phyloP scores from a whole-genome alignment of 2,329 filamentous ascomycete species.

The Coniochaeta prunicola region DNA sequence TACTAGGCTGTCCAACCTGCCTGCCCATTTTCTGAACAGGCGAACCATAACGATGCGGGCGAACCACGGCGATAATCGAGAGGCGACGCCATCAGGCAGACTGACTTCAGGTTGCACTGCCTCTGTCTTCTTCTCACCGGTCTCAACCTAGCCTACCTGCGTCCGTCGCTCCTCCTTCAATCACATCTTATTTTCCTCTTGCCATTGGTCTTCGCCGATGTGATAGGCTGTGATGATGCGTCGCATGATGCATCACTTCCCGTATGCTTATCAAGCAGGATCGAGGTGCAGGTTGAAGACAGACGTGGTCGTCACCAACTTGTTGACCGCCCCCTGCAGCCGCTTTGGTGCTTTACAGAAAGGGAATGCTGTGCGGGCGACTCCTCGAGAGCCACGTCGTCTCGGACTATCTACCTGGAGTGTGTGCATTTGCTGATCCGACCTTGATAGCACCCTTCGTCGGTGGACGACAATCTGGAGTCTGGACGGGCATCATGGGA shows the following conservation, averaged over 20 bases:
- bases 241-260: background rate
- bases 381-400: background rate
- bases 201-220: background rate
- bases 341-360: background rate
- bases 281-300: background rate
- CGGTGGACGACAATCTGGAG: too few species aligned
- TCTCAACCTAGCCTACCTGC: background rate
- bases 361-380: background rate
- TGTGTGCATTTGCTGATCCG: background rate
- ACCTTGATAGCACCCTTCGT: background rate
- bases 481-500: background rate
- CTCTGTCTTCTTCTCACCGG: background rate
- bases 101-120: too few species aligned
- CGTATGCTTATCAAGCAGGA: background rate
- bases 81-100: background rate
- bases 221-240: background rate
- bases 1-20: background rate
- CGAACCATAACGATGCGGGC: background rate
- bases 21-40: background rate
- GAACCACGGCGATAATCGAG: background rate
- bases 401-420: background rate
- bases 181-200: background rate
- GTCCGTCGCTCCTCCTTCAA: background rate
- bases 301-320: background rate
- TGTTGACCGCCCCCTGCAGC: background rate